Evolutionary conservation across 768 basidiomycete genomes (phyloP).

Genomic region (Butyriboletus loyo): DNA sequence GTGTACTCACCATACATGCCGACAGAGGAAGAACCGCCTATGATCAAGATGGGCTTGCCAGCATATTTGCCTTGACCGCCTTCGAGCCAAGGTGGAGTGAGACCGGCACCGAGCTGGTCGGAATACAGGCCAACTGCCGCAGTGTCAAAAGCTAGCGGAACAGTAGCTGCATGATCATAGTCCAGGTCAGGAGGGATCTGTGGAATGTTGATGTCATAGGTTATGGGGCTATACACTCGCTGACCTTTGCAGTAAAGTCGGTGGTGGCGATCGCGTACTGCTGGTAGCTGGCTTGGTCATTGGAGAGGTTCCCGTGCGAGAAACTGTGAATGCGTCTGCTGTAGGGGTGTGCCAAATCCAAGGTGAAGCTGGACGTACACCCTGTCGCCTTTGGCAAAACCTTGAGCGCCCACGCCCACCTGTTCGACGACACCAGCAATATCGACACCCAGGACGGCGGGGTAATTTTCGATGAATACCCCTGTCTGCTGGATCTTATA

Average conservation of each 20-base stretch:
- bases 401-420: constrained; percentile 36
- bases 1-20: constrained; percentile 43
- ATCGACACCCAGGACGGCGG: constrained; percentile 35
- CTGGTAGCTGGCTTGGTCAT: constrained; percentile 37
- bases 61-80: constrained; percentile 36
- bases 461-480: constrained; percentile 33
- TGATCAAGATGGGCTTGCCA: constrained; percentile 42
- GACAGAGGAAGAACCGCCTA: constrained; percentile 49
- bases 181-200: constrained; percentile 44
- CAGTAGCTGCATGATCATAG: constrained; percentile 44
- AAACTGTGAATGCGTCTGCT: constrained; percentile 2
- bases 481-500: constrained; percentile 37
- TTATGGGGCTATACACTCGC: not conserved
- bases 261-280: constrained; percentile 36
- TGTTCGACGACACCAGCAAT: constrained; percentile 38
- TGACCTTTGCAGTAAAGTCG: constrained; percentile 37
- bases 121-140: constrained; percentile 47
- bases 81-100: constrained; percentile 36
- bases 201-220: constrained; percentile 2
- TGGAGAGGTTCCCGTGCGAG: constrained; percentile 30
- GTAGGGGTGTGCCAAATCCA: not conserved
- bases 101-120: constrained; percentile 35
- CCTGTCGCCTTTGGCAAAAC: constrained; percentile 38
- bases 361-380: constrained; percentile 29
- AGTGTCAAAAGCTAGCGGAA: constrained; percentile 47